These are phyloP conservation scores for Suhomyces faveliae DNA, from an alignment of 805 yeast species.

Conservation along the genomic window DNA sequence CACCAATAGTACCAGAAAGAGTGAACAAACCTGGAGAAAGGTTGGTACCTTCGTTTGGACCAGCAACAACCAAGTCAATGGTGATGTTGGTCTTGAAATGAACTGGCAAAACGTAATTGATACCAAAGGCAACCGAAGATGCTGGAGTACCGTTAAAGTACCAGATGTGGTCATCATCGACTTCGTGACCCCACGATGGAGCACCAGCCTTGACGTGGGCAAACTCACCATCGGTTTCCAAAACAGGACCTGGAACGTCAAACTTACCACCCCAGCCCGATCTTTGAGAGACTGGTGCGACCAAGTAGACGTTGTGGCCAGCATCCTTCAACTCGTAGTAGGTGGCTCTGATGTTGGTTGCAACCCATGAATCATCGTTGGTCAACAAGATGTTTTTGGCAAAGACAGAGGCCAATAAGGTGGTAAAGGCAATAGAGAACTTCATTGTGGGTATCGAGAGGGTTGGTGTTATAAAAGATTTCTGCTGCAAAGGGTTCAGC, in stretches of 20 bases:
- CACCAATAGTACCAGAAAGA: slow-evolving; percentile 53
- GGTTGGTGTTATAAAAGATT: neutral
- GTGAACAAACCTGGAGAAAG: slow-evolving; percentile 41
- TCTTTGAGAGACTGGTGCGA: slow-evolving; percentile 52
- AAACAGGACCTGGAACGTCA: slow-evolving; percentile 38
- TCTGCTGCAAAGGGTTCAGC: neutral
- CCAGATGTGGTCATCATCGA: slow-evolving; percentile 33
- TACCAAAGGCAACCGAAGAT: slow-evolving; percentile 48
- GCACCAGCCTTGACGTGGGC: slow-evolving; percentile 46
- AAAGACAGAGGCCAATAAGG: slow-evolving; percentile 13
- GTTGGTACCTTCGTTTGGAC: slow-evolving; percentile 55
- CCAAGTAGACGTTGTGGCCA: slow-evolving; percentile 50
- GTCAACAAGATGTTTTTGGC: slow-evolving; percentile 20
- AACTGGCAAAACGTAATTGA: slow-evolving; percentile 47
- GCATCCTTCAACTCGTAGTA: slow-evolving; percentile 33
- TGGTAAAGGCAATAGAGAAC: slow-evolving; percentile 8
- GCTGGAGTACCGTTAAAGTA: slow-evolving; percentile 59
- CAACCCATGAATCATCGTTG: slow-evolving; percentile 20
- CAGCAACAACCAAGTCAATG: slow-evolving; percentile 49
- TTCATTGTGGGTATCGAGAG: slow-evolving; percentile 8
- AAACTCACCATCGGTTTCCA: slow-evolving; percentile 48
- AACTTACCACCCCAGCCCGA: slow-evolving; percentile 59
- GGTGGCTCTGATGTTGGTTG: slow-evolving; percentile 24
- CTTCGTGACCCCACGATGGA: slow-evolving; percentile 57
- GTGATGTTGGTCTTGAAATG: slow-evolving; percentile 39